Percentiles rank a stretch among this genome's conserved stretches.
phyloP scores from a whole-genome alignment of 306 rosid genomes.

The Fagus sylvatica region DNA sequence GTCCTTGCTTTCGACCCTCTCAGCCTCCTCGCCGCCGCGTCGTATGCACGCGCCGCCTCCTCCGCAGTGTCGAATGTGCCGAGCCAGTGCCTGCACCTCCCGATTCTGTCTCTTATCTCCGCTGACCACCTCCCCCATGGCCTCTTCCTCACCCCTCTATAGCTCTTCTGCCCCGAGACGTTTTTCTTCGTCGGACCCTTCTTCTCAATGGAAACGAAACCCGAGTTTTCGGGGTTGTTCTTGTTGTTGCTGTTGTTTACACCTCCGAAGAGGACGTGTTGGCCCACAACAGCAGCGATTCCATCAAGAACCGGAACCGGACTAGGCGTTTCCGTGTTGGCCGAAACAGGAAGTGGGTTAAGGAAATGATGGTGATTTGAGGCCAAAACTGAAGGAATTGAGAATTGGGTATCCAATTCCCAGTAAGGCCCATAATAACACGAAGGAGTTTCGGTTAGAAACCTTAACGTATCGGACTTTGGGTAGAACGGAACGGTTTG shows the following conservation, averaged over 20 bases:
- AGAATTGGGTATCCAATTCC: conserved; percentile 17
- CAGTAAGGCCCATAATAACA: conserved; percentile 9
- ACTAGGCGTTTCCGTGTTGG: not conserved
- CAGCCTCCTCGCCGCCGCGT: conserved; percentile 82
- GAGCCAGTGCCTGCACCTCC: conserved; percentile 87
- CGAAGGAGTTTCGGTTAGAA: conserved; percentile 1
- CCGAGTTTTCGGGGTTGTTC: not conserved
- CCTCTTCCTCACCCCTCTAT: conserved; percentile 86
- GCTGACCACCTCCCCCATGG: conserved; percentile 99
- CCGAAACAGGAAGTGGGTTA: not conserved
- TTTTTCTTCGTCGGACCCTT: not conserved
- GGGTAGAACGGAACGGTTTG: conserved; percentile 16
- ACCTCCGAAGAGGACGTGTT: conserved; percentile 61
- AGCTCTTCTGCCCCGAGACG: conserved; percentile 41
- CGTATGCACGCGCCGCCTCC: conserved; percentile 94
- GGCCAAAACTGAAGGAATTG: conserved; percentile 4
- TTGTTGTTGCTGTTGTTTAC: too few relatives aligned
- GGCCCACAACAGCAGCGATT: conserved; percentile 82
- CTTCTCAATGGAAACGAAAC: not conserved
- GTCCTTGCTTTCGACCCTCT: conserved; percentile 83
- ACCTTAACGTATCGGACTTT: conserved; percentile 10
- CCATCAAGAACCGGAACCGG: conserved; percentile 54
- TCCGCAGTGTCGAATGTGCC: conserved; percentile 93
- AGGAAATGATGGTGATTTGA: conserved; percentile 3
- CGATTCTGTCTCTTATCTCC: conserved; percentile 83